Evolutionary conservation across 345 rosid genomes (phyloP).

Genomic region (Lepidium didymum): DNA sequence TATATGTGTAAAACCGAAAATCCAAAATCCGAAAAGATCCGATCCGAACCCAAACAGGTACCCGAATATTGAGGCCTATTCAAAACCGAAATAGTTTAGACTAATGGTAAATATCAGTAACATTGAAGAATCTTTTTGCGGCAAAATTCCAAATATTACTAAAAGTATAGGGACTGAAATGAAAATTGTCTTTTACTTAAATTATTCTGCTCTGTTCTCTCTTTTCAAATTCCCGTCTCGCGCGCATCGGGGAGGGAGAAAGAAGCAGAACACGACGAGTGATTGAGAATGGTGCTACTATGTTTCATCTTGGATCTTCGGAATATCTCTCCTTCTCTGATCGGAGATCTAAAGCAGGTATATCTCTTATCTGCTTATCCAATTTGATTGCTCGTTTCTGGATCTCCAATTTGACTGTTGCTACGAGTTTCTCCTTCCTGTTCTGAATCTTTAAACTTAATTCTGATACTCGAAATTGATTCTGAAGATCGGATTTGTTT

Average conservation of each 20-base stretch:
- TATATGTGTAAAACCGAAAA: no score
- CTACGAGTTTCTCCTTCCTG: not conserved
- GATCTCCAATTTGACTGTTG: constrained; percentile 10
- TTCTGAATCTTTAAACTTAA: not conserved
- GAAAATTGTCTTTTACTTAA: constrained; percentile 1
- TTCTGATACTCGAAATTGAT: constrained; percentile 2
- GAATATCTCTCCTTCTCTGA: constrained; percentile 48
- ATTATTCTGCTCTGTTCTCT: not conserved
- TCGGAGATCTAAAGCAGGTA: constrained; percentile 67
- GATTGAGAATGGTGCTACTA: constrained; percentile 49
- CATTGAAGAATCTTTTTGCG: not conserved
- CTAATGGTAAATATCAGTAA: not conserved
- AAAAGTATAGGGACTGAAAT: constrained; percentile 18
- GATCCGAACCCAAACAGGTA: no score
- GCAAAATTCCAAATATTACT: not conserved
- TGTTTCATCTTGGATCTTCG: constrained; percentile 76
- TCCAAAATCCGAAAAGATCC: no score
- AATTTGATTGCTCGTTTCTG: not conserved
- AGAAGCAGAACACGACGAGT: constrained; percentile 2
- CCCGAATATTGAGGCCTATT: no score
- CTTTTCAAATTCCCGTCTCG: constrained; percentile 22
- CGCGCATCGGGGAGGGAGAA: constrained; percentile 22
- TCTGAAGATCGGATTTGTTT: constrained; percentile 35
- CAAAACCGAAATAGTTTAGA: not conserved
- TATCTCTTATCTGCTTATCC: constrained; percentile 15